Evolutionary conservation across 164 flowering plant species (phyloP), one percentile per base, ranked within the genome.

Genomic region (Pachysandra terminalis): DNA sequence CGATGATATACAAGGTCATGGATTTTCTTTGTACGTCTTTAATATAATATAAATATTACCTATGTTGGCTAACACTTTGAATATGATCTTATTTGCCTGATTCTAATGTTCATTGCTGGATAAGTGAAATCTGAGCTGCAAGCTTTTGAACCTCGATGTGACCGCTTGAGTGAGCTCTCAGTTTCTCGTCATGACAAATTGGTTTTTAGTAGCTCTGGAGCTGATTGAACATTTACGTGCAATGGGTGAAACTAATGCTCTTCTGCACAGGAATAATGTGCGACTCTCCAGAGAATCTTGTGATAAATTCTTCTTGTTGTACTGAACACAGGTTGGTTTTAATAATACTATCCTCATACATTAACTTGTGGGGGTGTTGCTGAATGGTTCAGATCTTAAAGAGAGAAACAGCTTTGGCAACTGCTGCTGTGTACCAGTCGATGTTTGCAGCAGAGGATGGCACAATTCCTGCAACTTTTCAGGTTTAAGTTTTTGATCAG

Each of bases 401-500:
- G 73, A 85, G 90, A 73, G 97, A 92, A 56, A 95, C 97, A 40
- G 98, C 97, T 17, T 77, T 92, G 67, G 96, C 97, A 57, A 89
- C 97, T 49, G 98, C 97, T 63, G 92, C 97, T 53, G 79, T 92
- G 53, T 95, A 95, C 68, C 88, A 95, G 67, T 87, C 96, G 5
- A 89, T 91, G 96, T 95, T 91, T 89, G 98, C 81, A 45, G 89
- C 85, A 32, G 94, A 95, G 75, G 97, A 92, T 81, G 97, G 97
- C 55, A 89, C 89, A 32, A 79, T 95, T 27, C 96, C 97, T 19
- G 97, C 98, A 63, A 95, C 99, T 28, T 95, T 90, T 79, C 99
- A 95, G 98, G 98, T 45, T 90, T 55, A 78, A n/a, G n/a, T 16
- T 45, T 61, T 17, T 48, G 5, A 8, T 19, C 27, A 9, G n/a